phyloP scores from a whole-genome alignment of 2,329 filamentous ascomycete species.

The Juglanconis oblonga region DNA sequence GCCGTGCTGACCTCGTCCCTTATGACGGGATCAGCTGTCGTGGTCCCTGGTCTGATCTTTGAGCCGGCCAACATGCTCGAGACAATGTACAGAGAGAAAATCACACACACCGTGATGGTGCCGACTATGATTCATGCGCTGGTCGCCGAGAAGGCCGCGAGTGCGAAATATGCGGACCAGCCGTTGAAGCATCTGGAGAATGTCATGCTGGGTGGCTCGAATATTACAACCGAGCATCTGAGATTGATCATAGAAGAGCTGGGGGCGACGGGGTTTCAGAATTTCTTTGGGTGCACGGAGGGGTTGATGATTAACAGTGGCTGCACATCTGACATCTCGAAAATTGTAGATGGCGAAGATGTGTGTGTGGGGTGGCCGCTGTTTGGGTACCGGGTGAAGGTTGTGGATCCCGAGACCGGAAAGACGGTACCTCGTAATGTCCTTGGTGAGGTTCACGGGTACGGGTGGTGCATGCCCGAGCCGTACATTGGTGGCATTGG shows the following conservation, averaged over 20 bases:
- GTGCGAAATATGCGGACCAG: background rate
- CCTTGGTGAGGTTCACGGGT: constrained; percentile 4
- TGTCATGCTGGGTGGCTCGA: background rate
- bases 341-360: constrained; percentile 1
- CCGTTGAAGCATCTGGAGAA: constrained; percentile 4
- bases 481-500: constrained; percentile 9
- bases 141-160: background rate
- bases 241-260: background rate
- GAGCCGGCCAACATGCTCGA: constrained; percentile 3
- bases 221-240: background rate
- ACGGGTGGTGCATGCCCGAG: constrained; percentile 1
- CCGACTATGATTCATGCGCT: constrained; percentile 8
- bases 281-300: constrained; percentile 7
- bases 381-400: background rate
- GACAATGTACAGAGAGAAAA: background rate
- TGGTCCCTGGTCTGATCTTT: background rate
- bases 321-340: background rate
- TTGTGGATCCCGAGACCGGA: constrained; percentile 9
- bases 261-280: background rate
- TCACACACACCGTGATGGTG: background rate
- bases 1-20: background rate
- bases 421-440: background rate
- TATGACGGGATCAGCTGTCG: background rate
- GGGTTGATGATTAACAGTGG: background rate
- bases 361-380: constrained; percentile 4